Percentiles rank a stretch among this genome's conserved stretches.
Conservation (phyloP, 495 filamentous ascomycete species). For the Apodospora peruviana region DNA sequence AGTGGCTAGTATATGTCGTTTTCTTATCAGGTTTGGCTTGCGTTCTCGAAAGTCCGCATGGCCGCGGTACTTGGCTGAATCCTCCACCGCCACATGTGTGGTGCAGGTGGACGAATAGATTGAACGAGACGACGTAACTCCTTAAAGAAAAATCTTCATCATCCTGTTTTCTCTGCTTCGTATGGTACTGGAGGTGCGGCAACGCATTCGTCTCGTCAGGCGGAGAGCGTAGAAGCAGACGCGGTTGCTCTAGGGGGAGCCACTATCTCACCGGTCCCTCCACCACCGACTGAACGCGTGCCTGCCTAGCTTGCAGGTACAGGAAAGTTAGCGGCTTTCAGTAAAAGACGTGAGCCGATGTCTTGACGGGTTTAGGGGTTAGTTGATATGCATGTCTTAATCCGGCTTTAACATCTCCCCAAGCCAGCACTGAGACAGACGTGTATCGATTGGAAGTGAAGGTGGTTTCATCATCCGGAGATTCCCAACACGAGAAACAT, state of each 20-base stretch:
- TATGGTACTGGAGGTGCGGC: not conserved
- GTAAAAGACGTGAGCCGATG: too few species aligned
- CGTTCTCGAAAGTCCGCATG: too few species aligned
- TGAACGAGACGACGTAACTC: too few species aligned
- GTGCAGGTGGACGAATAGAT: not conserved
- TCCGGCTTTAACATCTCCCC: not conserved
- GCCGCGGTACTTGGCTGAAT: too few species aligned
- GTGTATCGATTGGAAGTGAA: not conserved
- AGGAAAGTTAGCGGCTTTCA: too few species aligned
- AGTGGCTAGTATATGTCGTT: too few species aligned
- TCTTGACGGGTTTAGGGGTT: too few species aligned
- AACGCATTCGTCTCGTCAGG: not conserved
- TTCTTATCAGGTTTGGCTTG: too few species aligned
- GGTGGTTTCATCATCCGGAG: not conserved
- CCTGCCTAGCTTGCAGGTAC: not conserved
- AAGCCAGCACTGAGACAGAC: not conserved
- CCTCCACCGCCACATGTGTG: too few species aligned
- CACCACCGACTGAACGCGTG: not conserved
- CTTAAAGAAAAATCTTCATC: too few species aligned
- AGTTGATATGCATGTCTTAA: constrained; percentile 1
- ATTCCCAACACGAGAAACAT: not conserved
- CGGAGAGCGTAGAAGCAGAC: not conserved
- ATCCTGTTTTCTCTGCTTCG: too few species aligned
- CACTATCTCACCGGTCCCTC: constrained; percentile 1
- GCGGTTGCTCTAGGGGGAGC: not conserved